phyloP scores from a whole-genome alignment of 805 yeast species.

The Kodamaea lidongshanica region DNA sequence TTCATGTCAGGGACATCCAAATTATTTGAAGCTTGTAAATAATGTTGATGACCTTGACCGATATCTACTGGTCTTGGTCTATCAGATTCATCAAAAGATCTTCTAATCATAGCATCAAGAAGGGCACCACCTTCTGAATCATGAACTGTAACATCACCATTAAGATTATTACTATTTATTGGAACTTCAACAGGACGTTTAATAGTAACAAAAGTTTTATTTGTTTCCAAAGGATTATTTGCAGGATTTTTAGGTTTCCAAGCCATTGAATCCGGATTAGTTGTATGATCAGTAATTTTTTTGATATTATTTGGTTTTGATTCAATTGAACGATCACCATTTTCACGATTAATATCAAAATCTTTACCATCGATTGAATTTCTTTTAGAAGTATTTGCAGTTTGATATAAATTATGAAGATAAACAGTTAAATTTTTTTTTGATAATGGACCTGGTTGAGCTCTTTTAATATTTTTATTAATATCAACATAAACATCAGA shows the following conservation, averaged over 20 bases:
- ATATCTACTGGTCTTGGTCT: background rate
- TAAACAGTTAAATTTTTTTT: constrained; percentile 65
- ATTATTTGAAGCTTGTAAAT: background rate
- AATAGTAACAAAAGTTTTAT: constrained; percentile 60
- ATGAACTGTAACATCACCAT: constrained; percentile 18
- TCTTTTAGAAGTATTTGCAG: constrained; percentile 32
- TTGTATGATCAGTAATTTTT: constrained; percentile 4
- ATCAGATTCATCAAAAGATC: constrained; percentile 4
- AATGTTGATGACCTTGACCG: background rate
- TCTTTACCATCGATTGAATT: constrained; percentile 32
- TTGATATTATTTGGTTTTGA: constrained; percentile 6
- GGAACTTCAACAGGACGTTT: constrained; percentile 42
- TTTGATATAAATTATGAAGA: constrained; percentile 54
- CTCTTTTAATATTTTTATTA: constrained; percentile 76
- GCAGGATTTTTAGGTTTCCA: constrained; percentile 62
- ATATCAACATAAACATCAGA: constrained; percentile 90
- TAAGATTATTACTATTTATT: constrained; percentile 6
- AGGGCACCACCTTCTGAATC: constrained; percentile 42
- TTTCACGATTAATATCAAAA: constrained; percentile 5
- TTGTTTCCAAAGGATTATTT: constrained; percentile 61
- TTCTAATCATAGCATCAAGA: constrained; percentile 17
- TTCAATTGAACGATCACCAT: too few species aligned
- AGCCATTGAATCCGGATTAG: constrained; percentile 15
- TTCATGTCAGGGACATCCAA: constrained; percentile 1
- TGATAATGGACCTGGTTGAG: constrained; percentile 68